Evolutionary conservation across 176 grass and related monocot species (phyloP).

Genomic region (Cenchrus fungigraminus): DNA sequence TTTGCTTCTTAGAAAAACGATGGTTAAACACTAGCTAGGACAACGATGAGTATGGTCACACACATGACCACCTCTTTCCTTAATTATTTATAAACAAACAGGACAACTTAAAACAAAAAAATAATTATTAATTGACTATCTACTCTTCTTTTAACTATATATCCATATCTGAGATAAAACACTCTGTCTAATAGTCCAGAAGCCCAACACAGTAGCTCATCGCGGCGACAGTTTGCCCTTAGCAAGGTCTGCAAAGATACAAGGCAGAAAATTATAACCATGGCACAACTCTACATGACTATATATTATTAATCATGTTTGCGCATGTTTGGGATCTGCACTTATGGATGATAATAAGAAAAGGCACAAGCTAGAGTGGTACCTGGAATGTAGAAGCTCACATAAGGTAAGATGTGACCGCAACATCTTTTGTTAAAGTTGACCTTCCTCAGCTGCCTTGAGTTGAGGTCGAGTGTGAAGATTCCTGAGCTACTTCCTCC

Average conservation of each 20-base stretch:
- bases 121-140: neutral
- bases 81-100: neutral
- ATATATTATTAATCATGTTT: neutral
- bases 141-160: neutral
- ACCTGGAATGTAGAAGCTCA: neutral
- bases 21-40: neutral
- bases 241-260: neutral
- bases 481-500: neutral
- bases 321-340: neutral
- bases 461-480: neutral
- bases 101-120: neutral
- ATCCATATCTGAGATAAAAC: neutral
- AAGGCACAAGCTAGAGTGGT: neutral
- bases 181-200: neutral
- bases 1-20: too few species aligned
- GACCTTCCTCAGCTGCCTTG: neutral
- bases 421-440: neutral
- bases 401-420: neutral
- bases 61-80: neutral
- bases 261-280: neutral
- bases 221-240: neutral
- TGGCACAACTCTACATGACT: neutral
- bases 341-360: constrained; percentile 5
- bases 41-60: neutral
- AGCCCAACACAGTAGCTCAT: neutral